Percentiles rank a stretch among this genome's conserved stretches.
phyloP scores from a whole-genome alignment of 73 alveolate genomes.

The Uronychia setigera region DNA sequence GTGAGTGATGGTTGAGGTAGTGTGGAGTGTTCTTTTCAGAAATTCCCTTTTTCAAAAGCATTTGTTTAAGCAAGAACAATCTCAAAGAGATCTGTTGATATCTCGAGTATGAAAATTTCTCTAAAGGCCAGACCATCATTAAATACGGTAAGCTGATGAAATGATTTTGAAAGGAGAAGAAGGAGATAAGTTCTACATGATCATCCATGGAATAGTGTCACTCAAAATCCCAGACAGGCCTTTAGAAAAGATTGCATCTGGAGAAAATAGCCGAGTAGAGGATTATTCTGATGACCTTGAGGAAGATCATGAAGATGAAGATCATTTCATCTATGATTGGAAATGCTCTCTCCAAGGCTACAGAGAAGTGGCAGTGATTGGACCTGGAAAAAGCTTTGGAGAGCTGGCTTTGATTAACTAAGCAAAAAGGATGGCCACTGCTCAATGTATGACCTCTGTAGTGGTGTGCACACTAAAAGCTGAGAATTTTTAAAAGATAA shows the following conservation, averaged over 20 bases:
- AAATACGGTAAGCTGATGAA: no score
- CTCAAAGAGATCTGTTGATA: no score
- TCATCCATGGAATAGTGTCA: neutral
- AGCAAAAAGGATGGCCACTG: constrained; percentile 32
- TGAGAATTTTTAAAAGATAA: constrained; percentile 13
- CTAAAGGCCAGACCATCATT: no score
- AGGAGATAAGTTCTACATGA: neutral
- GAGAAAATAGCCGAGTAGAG: no score
- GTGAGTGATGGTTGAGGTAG: constrained; percentile 4
- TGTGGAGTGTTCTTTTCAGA: no score
- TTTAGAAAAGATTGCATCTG: neutral
- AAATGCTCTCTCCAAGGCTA: constrained; percentile 9
- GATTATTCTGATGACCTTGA: no score
- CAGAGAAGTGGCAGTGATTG: constrained; percentile 36
- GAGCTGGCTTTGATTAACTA: constrained; percentile 40
- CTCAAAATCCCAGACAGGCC: neutral
- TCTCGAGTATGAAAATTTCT: no score
- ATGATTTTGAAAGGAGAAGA: no score
- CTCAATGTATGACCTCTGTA: constrained; percentile 17
- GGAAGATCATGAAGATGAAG: no score
- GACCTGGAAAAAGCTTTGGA: constrained; percentile 58
- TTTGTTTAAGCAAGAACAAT: no score
- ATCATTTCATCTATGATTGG: no score
- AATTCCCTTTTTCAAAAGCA: no score
- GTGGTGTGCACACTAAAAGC: constrained; percentile 26